Percentiles rank a stretch among this genome's conserved stretches.
phyloP scores from a whole-genome alignment of 441 rosid genomes.

The Gossypium lobatum region DNA sequence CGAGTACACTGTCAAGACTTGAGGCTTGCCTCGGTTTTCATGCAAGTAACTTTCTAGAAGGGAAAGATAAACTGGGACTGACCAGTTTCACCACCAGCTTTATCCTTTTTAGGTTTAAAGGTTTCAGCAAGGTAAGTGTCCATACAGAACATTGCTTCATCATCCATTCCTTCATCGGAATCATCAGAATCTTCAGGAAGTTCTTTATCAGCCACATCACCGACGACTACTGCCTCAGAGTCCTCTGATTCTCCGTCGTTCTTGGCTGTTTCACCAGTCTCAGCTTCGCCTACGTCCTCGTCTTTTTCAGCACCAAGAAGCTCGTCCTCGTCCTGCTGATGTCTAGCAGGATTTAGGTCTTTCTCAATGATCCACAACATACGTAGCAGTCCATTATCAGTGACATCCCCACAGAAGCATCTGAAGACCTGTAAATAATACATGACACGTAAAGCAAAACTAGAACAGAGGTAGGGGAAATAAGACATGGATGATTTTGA shows the following conservation, averaged over 20 bases:
- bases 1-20: slow-evolving; percentile 69
- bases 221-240: slow-evolving; percentile 51
- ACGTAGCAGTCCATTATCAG: slow-evolving; percentile 62
- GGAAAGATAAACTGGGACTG: slow-evolving; percentile 88
- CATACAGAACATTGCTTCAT: slow-evolving; percentile 95
- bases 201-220: slow-evolving; percentile 37
- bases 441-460: background rate
- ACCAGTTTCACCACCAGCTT: slow-evolving; percentile 70
- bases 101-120: slow-evolving; percentile 45
- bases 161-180: slow-evolving; percentile 85
- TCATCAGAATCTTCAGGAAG: slow-evolving; percentile 53
- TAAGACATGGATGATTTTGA: background rate
- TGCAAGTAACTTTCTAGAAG: slow-evolving; percentile 83
- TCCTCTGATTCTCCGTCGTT: slow-evolving; percentile 79
- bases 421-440: slow-evolving; percentile 63
- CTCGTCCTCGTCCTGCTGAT: slow-evolving; percentile 57
- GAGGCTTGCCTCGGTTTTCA: slow-evolving; percentile 83
- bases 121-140: slow-evolving; percentile 84
- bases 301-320: slow-evolving; percentile 75
- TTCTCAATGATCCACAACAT: slow-evolving; percentile 84
- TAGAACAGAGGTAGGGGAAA: background rate
- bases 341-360: slow-evolving; percentile 50
- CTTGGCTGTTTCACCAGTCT: slow-evolving; percentile 59
- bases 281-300: slow-evolving; percentile 45
- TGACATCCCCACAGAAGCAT: slow-evolving; percentile 67